Evolutionary conservation across 176 grass and related monocot genomes (phyloP), one percentile per base, ranked within the genome.

Genomic region (Urochloa ruziziensis): DNA sequence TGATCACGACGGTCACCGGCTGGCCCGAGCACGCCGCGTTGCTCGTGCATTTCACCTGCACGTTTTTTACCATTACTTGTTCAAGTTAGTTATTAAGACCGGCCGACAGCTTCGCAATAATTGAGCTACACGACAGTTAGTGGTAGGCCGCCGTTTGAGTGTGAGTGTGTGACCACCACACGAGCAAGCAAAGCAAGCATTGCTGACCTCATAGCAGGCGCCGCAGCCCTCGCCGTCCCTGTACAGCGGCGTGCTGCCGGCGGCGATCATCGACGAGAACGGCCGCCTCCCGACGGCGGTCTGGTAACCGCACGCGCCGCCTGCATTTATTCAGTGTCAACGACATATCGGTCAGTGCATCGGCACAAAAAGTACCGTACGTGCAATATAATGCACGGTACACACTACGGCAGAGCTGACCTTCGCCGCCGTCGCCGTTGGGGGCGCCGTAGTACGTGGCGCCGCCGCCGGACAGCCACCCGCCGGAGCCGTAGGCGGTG

Each of bases 231-330:
- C 87, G 54, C 93, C 96, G 0, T 53, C 71, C 57, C 84, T 92
- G 87, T 84, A 98, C 49, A 98, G 30, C 10, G 89, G 89, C 27
- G 89, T 86, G 37, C 85, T 92, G 10, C 84, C 96, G 10, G 91
- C 79, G 21, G 96, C 23, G 60, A 94, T 87, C 87, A 98, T 88
- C 32, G 93, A 93, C 43, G 74, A 82, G 85, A 92, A 90, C 0
- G 93, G 96, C 53, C 57, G 59, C 9, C 28, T 81, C 2, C 86
- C 90, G 0, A 98, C 89, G n/a, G 91, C 93, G 11, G 67, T 84
- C 43, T 84, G 81, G 75, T 95, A 98, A 18, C 96, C 96, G 36
- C 96, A 98, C 43, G 89, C 96, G n/a, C 95, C 92, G 19, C 95
- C 95, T 97, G 82, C 60, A 73, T 47, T n/a, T 40, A 1, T 33